A percentile compares a stretch with the other conserved stretches of the same genome.
phyloP scores from a whole-genome alignment of 805 yeast species.

The Lachancea fermentati region DNA sequence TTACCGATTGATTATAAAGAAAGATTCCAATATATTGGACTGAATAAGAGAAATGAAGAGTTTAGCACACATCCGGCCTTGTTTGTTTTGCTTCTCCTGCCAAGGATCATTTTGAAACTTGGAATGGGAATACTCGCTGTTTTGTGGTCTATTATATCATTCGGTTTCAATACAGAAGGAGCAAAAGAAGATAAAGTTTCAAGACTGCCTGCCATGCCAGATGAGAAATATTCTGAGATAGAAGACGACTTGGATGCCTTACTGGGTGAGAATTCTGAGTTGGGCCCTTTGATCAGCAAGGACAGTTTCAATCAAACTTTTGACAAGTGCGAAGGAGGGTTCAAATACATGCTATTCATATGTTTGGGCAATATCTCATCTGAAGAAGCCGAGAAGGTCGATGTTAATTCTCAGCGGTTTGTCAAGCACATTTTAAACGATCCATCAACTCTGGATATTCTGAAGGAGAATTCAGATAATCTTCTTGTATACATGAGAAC shows the following conservation, averaged over 20 bases:
- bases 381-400: constrained; percentile 24
- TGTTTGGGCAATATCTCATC: constrained; percentile 42
- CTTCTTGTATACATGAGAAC: constrained; percentile 60
- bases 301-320: constrained; percentile 40
- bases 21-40: constrained; percentile 22
- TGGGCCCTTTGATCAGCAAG: constrained; percentile 7
- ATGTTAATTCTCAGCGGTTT: constrained; percentile 35
- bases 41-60: constrained; percentile 13
- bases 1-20: constrained; percentile 29
- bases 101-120: constrained; percentile 37
- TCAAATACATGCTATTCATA: constrained; percentile 50
- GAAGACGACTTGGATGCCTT: constrained; percentile 22
- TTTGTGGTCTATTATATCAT: constrained; percentile 19
- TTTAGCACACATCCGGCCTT: constrained; percentile 36
- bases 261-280: constrained; percentile 6
- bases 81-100: constrained; percentile 50
- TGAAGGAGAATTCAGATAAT: constrained; percentile 36
- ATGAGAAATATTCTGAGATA: constrained; percentile 9
- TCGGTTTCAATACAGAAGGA: constrained; percentile 16
- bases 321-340: constrained; percentile 34
- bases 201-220: constrained; percentile 20
- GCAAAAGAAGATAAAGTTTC: constrained; percentile 10
- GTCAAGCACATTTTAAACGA: constrained; percentile 43
- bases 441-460: constrained; percentile 36
- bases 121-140: constrained; percentile 17